Conservation (phyloP, 2,329 filamentous ascomycete species). For the Coleophoma eucalyptorum region DNA sequence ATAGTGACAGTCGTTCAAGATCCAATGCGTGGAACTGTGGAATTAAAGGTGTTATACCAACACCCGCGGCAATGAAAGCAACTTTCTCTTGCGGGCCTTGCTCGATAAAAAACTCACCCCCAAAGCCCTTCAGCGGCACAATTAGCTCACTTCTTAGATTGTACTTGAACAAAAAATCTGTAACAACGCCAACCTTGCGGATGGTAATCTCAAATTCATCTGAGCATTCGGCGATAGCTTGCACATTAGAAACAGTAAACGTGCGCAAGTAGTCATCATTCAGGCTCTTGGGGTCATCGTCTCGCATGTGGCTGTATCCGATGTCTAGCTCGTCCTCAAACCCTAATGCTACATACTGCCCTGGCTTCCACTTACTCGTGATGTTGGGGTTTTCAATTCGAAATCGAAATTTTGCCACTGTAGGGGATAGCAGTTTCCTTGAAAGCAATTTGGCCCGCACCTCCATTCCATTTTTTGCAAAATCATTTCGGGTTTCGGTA, state of each 20-base stretch:
- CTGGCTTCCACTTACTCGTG: slow-evolving; percentile 52
- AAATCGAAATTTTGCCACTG: slow-evolving; percentile 63
- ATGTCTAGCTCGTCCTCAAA: slow-evolving; percentile 65
- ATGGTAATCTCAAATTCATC: slow-evolving; percentile 66
- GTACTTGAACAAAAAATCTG: slow-evolving; percentile 58
- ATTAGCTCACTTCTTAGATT: slow-evolving; percentile 52
- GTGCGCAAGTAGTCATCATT: slow-evolving; percentile 85
- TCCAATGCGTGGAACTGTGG: slow-evolving; percentile 57
- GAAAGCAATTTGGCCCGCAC: slow-evolving; percentile 49
- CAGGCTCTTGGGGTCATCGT: slow-evolving; percentile 72
- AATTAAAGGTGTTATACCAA: slow-evolving; percentile 81
- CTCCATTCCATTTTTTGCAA: slow-evolving; percentile 8
- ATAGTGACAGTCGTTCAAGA: slow-evolving; percentile 44
- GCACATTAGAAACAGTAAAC: slow-evolving; percentile 69
- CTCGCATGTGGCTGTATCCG: slow-evolving; percentile 80
- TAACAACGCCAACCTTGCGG: slow-evolving; percentile 65
- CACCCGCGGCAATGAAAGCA: slow-evolving; percentile 71
- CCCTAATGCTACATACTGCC: slow-evolving; percentile 75
- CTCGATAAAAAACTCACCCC: slow-evolving; percentile 55
- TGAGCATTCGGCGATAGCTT: slow-evolving; percentile 10
- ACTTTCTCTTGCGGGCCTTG: slow-evolving; percentile 23
- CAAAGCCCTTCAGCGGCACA: slow-evolving; percentile 68
- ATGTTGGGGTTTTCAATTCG: slow-evolving; percentile 34
- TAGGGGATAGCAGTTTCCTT: slow-evolving; percentile 60
- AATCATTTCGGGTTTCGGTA: slow-evolving; percentile 42